Base-by-base conservation (phyloP, 2,329 filamentous ascomycete genomes). In the Colletotrichum phormii region DNA sequence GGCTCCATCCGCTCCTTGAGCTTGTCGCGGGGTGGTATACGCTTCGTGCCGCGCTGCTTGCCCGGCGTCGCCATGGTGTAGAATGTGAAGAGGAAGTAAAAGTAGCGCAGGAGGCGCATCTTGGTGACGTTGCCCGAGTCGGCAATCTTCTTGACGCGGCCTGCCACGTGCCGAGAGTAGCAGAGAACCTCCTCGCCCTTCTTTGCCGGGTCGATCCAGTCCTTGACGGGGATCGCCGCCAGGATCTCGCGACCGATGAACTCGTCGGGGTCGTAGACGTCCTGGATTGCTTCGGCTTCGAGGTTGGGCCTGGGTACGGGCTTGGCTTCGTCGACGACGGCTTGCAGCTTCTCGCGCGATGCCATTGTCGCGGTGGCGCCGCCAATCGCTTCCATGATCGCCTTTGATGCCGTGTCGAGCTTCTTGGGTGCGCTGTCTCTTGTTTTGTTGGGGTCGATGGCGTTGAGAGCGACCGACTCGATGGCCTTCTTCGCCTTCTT, bases 401-500 rank as follows among this genome's bases (percentile, higher is more conserved):
- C 90, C 60, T 85, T 83, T 59, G 90, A 86, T 3, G 89, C 86
- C 46, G 87, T 83, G 70, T 89, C 88, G 54, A 91, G 84, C 76
- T 88, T 88, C 46, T 83, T 82, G n/a, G 85, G 82, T 26, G 81
- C 78, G 49, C 53, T 66, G 76, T 64, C 68, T 77, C 80, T 75
- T 59, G 74, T 71, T 67, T 80, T 83, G 78, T 81, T 80, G 54
- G 85, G 82, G 54, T 82, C 83, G 76, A 96, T 94, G 22, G 93
- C 92, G 78, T 95, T 95, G 77, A 93, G 88, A 2, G 91, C 90
- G 75, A 89, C 87, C 68, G 91, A 89, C 33, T 88, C 86, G 76
- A 97, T 90, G 1, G 90, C 92, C 84, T 95, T 96, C 86, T 92
- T 93, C 26, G 94, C 93, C 83, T 95, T 96, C 85, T 94, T 95